phyloP scores from a whole-genome alignment of 495 filamentous ascomycete species.

The Daldinia decipiens region DNA sequence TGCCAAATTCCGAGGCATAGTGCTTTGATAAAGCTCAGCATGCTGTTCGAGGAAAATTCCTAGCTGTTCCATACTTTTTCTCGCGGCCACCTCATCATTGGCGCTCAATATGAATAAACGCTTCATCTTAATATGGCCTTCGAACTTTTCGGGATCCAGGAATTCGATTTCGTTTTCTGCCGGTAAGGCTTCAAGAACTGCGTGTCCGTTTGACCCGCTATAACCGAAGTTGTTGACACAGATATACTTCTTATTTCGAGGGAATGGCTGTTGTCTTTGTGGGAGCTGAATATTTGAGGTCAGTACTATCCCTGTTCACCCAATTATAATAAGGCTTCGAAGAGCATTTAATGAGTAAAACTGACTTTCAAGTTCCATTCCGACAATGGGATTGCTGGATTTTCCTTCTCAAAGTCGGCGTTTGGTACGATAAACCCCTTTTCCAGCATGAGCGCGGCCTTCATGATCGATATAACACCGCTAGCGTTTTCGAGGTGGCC shows the following conservation, averaged over 20 bases:
- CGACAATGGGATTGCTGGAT: conserved; percentile 60
- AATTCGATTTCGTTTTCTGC: conserved; percentile 37
- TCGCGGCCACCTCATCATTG: conserved; percentile 43
- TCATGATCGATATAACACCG: conserved; percentile 67
- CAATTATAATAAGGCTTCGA: not conserved
- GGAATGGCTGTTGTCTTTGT: conserved; percentile 49
- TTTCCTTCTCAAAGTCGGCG: conserved; percentile 63
- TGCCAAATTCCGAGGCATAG: conserved; percentile 52
- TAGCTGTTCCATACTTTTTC: conserved; percentile 43
- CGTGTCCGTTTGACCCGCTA: conserved; percentile 45
- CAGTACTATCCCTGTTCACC: not conserved
- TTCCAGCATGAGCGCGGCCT: conserved; percentile 65
- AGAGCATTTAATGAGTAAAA: conserved; percentile 2
- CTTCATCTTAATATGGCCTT: conserved; percentile 40
- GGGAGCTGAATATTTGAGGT: conserved; percentile 39
- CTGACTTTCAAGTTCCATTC: conserved; percentile 57
- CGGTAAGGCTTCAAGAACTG: conserved; percentile 32
- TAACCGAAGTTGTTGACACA: conserved; percentile 58
- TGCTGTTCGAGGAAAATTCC: conserved; percentile 58
- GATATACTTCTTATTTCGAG: conserved; percentile 51
- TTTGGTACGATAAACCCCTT: conserved; percentile 60
- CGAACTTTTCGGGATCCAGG: conserved; percentile 33
- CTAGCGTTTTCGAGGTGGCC: conserved; percentile 66
- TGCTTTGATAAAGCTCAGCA: conserved; percentile 58
- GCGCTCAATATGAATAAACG: conserved; percentile 40